Evolutionary conservation across 2,329 filamentous ascomycete genomes (phyloP).

Genomic region (Fusarium redolens): DNA sequence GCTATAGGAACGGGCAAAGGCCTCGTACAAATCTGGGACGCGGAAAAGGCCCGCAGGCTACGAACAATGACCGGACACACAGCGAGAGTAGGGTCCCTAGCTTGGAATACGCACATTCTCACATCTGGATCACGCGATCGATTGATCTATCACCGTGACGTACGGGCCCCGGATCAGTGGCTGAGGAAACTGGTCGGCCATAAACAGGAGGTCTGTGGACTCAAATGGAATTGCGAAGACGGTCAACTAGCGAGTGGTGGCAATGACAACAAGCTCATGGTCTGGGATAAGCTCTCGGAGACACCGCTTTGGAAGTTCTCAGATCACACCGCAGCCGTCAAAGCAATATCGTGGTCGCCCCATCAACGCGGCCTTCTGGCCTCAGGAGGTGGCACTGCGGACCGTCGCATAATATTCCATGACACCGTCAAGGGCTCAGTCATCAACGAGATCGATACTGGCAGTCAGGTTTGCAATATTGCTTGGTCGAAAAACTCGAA

Average conservation of each 20-base stretch:
- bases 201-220: constrained; percentile 96
- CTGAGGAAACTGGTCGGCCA: constrained; percentile 88
- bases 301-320: constrained; percentile 93
- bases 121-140: constrained; percentile 95
- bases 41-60: constrained; percentile 83
- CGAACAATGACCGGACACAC: constrained; percentile 98
- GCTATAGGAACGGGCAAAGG: constrained; percentile 96
- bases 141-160: constrained; percentile 94
- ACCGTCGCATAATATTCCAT: constrained; percentile 97
- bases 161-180: constrained; percentile 91
- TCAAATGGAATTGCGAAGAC: constrained; percentile 97
- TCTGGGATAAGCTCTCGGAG: constrained; percentile 97
- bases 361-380: constrained; percentile 95
- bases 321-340: constrained; percentile 95
- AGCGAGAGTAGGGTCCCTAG: constrained; percentile 89
- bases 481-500: constrained; percentile 98
- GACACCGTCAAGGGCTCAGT: constrained; percentile 87
- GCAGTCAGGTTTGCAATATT: constrained; percentile 98
- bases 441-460: constrained; percentile 92
- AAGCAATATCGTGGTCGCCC: constrained; percentile 97
- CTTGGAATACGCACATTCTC: constrained; percentile 98
- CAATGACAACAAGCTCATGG: constrained; percentile 98
- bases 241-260: constrained; percentile 94
- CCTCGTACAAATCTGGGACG: constrained; percentile 97
- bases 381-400: constrained; percentile 93